phyloP scores from a whole-genome alignment of 1,284 basidiomycete species.

The Cryptococcus sp. region DNA sequence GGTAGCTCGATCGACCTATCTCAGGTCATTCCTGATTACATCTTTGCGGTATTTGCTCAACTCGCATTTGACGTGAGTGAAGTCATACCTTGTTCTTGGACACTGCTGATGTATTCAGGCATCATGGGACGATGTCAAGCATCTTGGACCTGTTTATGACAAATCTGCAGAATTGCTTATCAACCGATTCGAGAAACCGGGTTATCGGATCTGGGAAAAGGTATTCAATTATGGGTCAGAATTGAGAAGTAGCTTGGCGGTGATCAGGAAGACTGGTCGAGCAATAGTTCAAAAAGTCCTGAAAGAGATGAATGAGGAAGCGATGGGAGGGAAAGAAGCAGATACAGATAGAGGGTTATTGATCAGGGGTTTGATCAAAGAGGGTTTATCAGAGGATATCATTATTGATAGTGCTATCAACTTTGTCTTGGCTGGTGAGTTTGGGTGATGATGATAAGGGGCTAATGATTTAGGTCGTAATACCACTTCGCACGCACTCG shows the following conservation, averaged over 20 bases:
- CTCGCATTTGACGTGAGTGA: conserved; percentile 19
- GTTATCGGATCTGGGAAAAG: conserved; percentile 1
- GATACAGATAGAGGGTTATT: not conserved
- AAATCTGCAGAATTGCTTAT: not conserved
- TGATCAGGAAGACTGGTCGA: not conserved
- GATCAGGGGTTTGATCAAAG: conserved; percentile 1
- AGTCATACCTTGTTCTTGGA: not conserved
- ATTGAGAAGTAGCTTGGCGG: not conserved
- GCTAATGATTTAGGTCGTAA: conserved; percentile 11
- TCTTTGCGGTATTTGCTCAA: conserved; percentile 22
- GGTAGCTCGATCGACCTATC: not conserved
- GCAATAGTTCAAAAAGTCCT: not conserved
- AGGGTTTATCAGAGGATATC: conserved; percentile 1
- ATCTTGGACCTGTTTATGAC: not conserved
- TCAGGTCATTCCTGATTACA: not conserved
- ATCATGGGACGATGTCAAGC: not conserved
- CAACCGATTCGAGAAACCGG: conserved; percentile 1
- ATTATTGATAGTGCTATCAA: conserved; percentile 19
- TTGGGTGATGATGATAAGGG: not conserved
- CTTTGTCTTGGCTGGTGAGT: conserved; percentile 23
- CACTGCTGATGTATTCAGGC: not conserved
- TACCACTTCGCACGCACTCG: conserved; percentile 20
- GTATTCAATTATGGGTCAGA: not conserved
- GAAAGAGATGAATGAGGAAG: not conserved
- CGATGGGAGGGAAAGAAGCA: not conserved